phyloP scores from a whole-genome alignment of 768 basidiomycete genomes.

The Fistulinella prunicolor region DNA sequence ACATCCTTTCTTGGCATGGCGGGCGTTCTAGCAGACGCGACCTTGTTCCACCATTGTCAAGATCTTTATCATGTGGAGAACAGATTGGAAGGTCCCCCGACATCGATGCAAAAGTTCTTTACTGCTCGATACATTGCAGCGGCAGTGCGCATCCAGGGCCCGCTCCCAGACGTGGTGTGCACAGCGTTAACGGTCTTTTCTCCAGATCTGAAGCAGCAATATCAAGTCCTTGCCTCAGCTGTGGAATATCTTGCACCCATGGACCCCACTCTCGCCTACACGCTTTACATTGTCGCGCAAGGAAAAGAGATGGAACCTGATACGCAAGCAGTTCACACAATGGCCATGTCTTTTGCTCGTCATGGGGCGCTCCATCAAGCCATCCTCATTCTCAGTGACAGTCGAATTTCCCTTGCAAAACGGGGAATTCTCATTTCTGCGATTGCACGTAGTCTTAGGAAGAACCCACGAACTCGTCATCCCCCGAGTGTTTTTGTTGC shows the following conservation, averaged over 20 bases:
- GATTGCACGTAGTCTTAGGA: slow-evolving; percentile 38
- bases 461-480: slow-evolving; percentile 31
- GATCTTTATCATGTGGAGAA: slow-evolving; percentile 28
- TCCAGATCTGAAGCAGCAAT: slow-evolving; percentile 23
- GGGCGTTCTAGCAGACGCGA: slow-evolving; percentile 35
- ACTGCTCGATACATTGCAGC: slow-evolving; percentile 25
- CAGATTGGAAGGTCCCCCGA: slow-evolving; percentile 15
- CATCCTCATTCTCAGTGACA: slow-evolving; percentile 34
- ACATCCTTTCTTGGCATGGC: slow-evolving; percentile 48
- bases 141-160: slow-evolving; percentile 28
- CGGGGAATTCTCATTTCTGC: slow-evolving; percentile 37
- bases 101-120: slow-evolving; percentile 8
- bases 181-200: slow-evolving; percentile 26
- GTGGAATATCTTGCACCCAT: slow-evolving; percentile 21
- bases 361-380: slow-evolving; percentile 28
- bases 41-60: slow-evolving; percentile 37
- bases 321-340: slow-evolving; percentile 16
- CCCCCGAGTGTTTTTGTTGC: slow-evolving; percentile 29
- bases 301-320: slow-evolving; percentile 23
- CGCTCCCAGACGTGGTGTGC: slow-evolving; percentile 31
- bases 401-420: slow-evolving; percentile 29
- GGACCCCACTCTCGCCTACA: slow-evolving; percentile 32
- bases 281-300: slow-evolving; percentile 34
- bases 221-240: slow-evolving; percentile 24
- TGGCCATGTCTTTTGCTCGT: slow-evolving; percentile 33